Evolutionary conservation across 352 stramenopile species (phyloP).

Genomic region (Phytophthora sp.): DNA sequence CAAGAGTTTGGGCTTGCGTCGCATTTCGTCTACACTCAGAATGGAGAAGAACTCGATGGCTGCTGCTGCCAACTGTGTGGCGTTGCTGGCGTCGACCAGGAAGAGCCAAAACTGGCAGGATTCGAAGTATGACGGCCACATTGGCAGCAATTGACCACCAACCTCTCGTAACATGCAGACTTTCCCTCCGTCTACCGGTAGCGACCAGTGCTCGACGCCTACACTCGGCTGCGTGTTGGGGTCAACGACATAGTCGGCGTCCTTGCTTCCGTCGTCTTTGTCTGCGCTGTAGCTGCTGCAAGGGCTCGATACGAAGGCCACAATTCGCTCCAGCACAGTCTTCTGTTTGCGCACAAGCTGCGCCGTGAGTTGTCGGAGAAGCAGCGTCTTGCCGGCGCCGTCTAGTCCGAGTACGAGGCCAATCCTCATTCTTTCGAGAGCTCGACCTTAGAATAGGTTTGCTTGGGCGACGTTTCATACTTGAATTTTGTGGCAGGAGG

Average conservation of each 20-base stretch:
- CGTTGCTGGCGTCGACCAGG: slow-evolving; percentile 67
- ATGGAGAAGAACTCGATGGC: slow-evolving; percentile 74
- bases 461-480: slow-evolving; percentile 2
- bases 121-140: slow-evolving; percentile 77
- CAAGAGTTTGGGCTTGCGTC: slow-evolving; percentile 62
- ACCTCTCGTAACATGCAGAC: slow-evolving; percentile 63
- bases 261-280: slow-evolving; percentile 21
- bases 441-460: slow-evolving; percentile 24
- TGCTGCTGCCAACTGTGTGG: slow-evolving; percentile 51
- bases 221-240: slow-evolving; percentile 64
- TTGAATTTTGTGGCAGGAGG: too few species aligned
- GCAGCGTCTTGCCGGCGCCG: slow-evolving; percentile 71
- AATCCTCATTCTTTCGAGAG: slow-evolving; percentile 48
- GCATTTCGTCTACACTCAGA: slow-evolving; percentile 57
- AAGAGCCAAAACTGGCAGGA: slow-evolving; percentile 75
- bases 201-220: slow-evolving; percentile 63
- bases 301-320: slow-evolving; percentile 31
- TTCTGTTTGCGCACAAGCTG: slow-evolving; percentile 52
- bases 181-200: slow-evolving; percentile 46
- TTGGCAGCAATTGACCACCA: slow-evolving; percentile 67
- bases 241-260: slow-evolving; percentile 31
- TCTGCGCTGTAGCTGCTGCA: slow-evolving; percentile 14
- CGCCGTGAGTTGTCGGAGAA: slow-evolving; percentile 63
- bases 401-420: slow-evolving; percentile 70
- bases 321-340: slow-evolving; percentile 49